Evolutionary conservation across 371 early-diverging fungal species (phyloP).

Genomic region (Mucor racemosus): DNA sequence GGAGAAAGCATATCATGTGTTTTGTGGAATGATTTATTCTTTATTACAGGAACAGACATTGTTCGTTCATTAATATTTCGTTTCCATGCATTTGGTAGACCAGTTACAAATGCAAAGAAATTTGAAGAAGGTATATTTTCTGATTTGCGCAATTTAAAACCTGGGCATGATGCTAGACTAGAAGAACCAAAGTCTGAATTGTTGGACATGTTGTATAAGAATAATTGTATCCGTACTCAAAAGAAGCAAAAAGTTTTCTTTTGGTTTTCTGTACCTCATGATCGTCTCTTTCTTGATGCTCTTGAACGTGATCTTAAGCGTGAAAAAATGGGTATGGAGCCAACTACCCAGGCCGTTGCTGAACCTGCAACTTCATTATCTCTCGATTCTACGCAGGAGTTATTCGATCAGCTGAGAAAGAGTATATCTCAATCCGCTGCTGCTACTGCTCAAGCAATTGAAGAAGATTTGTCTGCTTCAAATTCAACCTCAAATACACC

Average conservation of each 20-base stretch:
- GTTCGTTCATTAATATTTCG: constrained; percentile 95
- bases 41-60: constrained; percentile 99
- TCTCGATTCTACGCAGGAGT: constrained; percentile 66
- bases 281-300: constrained; percentile 96
- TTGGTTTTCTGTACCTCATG: constrained; percentile 99
- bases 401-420: constrained; percentile 64
- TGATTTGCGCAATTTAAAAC: constrained; percentile 98
- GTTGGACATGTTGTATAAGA: constrained; percentile 96
- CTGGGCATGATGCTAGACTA: constrained; percentile 95
- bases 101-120: constrained; percentile 93
- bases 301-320: constrained; percentile 98
- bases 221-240: constrained; percentile 99
- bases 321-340: constrained; percentile 85
- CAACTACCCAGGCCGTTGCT: constrained; percentile 73
- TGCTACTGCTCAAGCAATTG: constrained; percentile 39
- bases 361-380: constrained; percentile 67
- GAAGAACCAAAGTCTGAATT: constrained; percentile 97
- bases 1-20: constrained; percentile 92
- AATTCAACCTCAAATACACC: constrained; percentile 3
- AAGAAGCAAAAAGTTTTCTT: constrained; percentile 99
- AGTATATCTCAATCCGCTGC: constrained; percentile 44
- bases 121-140: constrained; percentile 99
- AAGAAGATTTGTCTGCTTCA: constrained; percentile 15
- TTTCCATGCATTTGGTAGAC: constrained; percentile 92
- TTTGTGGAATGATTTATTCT: constrained; percentile 87